Evolutionary conservation across 495 filamentous ascomycete species (phyloP), one percentile per base, ranked within the genome.

Genomic region (Aspergillus heteromorphus): DNA sequence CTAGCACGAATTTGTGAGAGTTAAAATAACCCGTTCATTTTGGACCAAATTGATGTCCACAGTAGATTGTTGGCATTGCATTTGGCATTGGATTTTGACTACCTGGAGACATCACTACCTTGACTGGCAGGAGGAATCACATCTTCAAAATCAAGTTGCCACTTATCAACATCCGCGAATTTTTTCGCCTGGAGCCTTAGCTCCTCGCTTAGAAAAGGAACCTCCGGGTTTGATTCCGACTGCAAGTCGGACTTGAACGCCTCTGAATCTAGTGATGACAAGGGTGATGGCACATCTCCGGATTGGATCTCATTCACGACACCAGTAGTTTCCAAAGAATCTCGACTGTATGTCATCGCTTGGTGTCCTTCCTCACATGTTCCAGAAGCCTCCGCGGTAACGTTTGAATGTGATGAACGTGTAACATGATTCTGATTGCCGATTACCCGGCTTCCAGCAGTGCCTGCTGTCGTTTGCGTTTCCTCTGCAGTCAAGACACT

Each of bases 81-180:
- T n/a, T n/a, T 13, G 21, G 21, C 2, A 29, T 14, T 45, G 20
- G 17, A 27, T 6, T 29, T 1, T 7, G 13, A 6, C 42, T 52
- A 61, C 51, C 62, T 63, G 45, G 55, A 50, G 50, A 45, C 18
- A 48, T 38, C 42, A 59, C 57, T 62, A 16, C 45, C 62, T 55
- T 65, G 62, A 13, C 54, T 63, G 40, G 62, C 70, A 11, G 63
- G 64, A 21, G 51, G 53, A 47, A 66, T 59, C 16, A 83, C 69
- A 45, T 83, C 79, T 65, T 89, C 86, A 75, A 86, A 89, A 53
- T 87, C 85, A 78, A 89, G 76, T 57, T 87, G 69, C 84, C 85
- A 88, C 55, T 79, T 64, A 71, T 89, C 86, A 31, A 89, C 74
- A 62, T 87, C 82, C 30, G 76, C 73, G 64, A 89, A 89, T 56